Conservation (phyloP, 2,329 filamentous ascomycete species). For the Aspergillus calidoustus region DNA sequence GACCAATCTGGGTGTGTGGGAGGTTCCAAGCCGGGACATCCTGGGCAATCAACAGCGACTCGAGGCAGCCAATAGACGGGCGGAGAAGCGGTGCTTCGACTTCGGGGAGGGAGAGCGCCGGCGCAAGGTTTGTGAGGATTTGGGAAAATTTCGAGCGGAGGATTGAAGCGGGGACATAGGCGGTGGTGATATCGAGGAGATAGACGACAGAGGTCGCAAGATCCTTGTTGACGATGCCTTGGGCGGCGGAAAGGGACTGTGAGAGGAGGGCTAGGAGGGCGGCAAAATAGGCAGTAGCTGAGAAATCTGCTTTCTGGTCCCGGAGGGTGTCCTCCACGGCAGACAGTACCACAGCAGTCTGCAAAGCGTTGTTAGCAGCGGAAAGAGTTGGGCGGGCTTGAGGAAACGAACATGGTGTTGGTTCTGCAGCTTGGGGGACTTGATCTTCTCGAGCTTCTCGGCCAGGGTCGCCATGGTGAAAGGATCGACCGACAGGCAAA, state of each 20-base stretch:
- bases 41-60: constrained; percentile 88
- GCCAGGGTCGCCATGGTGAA: constrained; percentile 66
- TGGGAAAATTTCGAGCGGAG: constrained; percentile 94
- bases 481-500: constrained; percentile 31
- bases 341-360: constrained; percentile 74
- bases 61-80: constrained; percentile 88
- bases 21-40: constrained; percentile 88
- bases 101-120: constrained; percentile 76
- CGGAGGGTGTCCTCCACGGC: constrained; percentile 92
- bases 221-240: constrained; percentile 76
- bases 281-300: constrained; percentile 91
- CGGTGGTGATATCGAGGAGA: constrained; percentile 89
- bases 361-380: constrained; percentile 21
- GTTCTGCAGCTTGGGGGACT: constrained; percentile 93
- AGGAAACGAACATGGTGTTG: constrained; percentile 76
- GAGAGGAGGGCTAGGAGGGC: constrained; percentile 87
- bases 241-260: constrained; percentile 68
- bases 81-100: constrained; percentile 85
- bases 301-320: constrained; percentile 81
- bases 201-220: constrained; percentile 87
- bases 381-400: constrained; percentile 7
- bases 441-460: constrained; percentile 96
- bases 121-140: constrained; percentile 84
- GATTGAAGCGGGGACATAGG: constrained; percentile 80
- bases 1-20: constrained; percentile 79